Evolutionary conservation across 2,329 filamentous ascomycete species (phyloP).

Genomic region (Dactylonectria estremocensis): DNA sequence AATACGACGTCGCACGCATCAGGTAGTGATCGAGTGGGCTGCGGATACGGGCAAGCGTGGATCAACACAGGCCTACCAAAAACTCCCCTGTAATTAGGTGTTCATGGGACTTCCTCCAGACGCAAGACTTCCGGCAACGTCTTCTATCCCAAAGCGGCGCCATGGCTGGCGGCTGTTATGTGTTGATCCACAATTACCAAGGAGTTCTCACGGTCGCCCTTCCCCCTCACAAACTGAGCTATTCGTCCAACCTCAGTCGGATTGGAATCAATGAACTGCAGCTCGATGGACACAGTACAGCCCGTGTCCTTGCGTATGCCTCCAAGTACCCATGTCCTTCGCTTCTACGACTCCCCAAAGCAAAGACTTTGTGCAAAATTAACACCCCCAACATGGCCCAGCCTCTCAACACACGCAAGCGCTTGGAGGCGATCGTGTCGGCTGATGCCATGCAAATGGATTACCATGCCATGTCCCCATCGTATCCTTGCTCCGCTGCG

Average conservation of each 20-base stretch:
- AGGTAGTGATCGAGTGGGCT: not conserved
- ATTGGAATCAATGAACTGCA: conserved; percentile 24
- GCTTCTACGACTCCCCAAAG: not conserved
- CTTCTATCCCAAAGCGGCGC: not conserved
- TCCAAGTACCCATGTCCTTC: conserved; percentile 9
- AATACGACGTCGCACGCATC: conserved; percentile 11
- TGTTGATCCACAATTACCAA: conserved; percentile 4
- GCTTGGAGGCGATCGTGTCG: conserved; percentile 21
- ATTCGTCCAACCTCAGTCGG: conserved; percentile 14
- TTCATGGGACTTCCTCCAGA: conserved; percentile 13
- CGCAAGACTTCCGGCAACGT: not conserved
- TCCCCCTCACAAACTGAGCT: not conserved
- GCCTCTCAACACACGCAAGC: conserved; percentile 22
- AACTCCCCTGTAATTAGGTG: conserved; percentile 2
- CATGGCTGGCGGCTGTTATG: conserved; percentile 17
- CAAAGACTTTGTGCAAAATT: not conserved
- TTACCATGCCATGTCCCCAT: conserved; percentile 15
- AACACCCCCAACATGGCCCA: conserved; percentile 3
- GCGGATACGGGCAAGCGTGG: conserved; percentile 2
- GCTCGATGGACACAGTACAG: conserved; percentile 16
- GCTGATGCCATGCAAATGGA: conserved; percentile 32
- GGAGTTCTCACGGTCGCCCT: not conserved
- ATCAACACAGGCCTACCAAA: conserved; percentile 3
- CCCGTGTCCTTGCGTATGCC: conserved; percentile 27
- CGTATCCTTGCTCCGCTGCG: conserved; percentile 2